phyloP scores from a whole-genome alignment of 805 yeast genomes.

The Kodamaea sagamina region DNA sequence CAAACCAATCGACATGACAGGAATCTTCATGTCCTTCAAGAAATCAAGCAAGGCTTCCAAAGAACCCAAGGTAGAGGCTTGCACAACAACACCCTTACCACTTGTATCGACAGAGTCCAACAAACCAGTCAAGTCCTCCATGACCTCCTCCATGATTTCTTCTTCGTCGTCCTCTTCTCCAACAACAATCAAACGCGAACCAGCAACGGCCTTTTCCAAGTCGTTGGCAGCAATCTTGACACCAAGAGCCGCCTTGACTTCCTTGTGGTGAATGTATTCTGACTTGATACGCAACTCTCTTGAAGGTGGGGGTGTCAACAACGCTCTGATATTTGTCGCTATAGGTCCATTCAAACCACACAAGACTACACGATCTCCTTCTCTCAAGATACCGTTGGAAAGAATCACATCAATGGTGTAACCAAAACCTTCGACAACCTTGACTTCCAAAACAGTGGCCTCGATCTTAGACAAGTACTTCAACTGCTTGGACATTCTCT shows the following conservation, averaged over 20 bases:
- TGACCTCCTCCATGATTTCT: constrained; percentile 94
- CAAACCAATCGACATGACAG: constrained; percentile 96
- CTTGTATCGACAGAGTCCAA: constrained; percentile 92
- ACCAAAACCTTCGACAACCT: constrained; percentile 98
- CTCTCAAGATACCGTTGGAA: constrained; percentile 93
- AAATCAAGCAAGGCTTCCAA: constrained; percentile 95
- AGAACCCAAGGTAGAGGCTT: constrained; percentile 97
- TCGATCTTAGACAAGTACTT: constrained; percentile 93
- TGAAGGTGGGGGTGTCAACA: constrained; percentile 95
- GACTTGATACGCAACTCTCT: constrained; percentile 95
- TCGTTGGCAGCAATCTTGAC: constrained; percentile 98
- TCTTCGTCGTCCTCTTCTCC: constrained; percentile 98
- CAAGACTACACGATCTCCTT: constrained; percentile 92
- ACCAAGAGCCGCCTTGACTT: constrained; percentile 98
- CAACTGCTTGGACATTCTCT: constrained; percentile 98
- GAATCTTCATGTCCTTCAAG: constrained; percentile 97
- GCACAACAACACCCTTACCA: constrained; percentile 97
- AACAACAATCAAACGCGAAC: constrained; percentile 91
- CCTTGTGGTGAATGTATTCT: constrained; percentile 95
- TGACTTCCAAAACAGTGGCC: constrained; percentile 96
- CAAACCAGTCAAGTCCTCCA: constrained; percentile 96
- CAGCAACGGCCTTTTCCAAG: constrained; percentile 98
- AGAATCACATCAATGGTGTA: constrained; percentile 96
- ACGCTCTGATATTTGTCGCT: constrained; percentile 92
- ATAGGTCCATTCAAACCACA: constrained; percentile 99